Evolutionary conservation across 202 grass and related monocot genomes (phyloP), one percentile per base, ranked within the genome.

Genomic region (Panicum hallii): DNA sequence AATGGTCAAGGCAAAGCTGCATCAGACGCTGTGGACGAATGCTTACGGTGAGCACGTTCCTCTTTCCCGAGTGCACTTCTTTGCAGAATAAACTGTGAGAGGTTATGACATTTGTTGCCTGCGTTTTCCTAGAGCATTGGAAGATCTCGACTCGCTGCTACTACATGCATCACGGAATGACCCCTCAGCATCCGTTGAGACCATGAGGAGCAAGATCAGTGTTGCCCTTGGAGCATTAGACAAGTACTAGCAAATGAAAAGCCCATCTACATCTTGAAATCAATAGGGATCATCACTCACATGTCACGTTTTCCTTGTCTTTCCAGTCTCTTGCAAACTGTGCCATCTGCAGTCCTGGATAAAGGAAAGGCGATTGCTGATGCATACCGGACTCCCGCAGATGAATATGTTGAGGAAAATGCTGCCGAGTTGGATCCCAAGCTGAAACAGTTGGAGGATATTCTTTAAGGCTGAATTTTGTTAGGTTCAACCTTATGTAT

Each of bases 291-390:
- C 8, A 22, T 58, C 40, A 53, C 43, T 79, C 61, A 10, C 36
- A 73, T 57, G 43, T 78, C 9, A 19, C 13, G 4, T 41, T 41
- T 42, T 1, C 5, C 11, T 84, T 63, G 28, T 72, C 46, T 40
- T 92, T 87, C 54, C 83, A 98, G 95, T 55, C 89, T 98, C 44
- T 83, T 98, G 83, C 79, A 95, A 72, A 98, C 95, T 4, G 95
- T 98, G 23, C 93, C 95, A 50, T 78, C 87, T 45, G 83, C 77
- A 11, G 85, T 93, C 20, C 63, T 95, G 73, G 93, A 98, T 47
- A 92, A 98, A 93, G 95, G 92, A 30, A 98, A 98, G 85, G 95
- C 93, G 5, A 98, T 98, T 81, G 95, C 95, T 75, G 93, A 98
- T 81, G 89, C 95, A 67, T 98, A 95, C 83, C 85, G 83, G 65